phyloP scores from a whole-genome alignment of 805 yeast genomes.

The Starmerella tilneyi region DNA sequence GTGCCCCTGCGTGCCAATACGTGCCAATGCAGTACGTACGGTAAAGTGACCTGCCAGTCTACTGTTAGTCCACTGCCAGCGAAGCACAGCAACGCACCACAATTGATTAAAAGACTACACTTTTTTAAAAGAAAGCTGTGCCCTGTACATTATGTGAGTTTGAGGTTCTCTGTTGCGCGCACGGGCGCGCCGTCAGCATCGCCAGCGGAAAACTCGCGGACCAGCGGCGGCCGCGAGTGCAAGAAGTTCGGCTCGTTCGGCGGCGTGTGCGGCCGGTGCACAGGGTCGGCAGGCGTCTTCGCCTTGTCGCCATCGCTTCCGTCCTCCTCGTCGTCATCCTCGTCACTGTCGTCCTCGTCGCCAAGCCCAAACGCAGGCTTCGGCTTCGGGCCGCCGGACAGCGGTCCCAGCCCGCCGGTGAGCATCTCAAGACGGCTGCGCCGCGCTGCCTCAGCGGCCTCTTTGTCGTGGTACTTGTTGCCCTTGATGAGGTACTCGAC shows the following conservation, averaged over 20 bases:
- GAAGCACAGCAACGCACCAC: too few species aligned
- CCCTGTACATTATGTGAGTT: neutral
- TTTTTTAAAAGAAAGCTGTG: neutral
- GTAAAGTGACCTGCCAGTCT: too few species aligned
- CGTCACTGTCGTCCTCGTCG: slow-evolving; percentile 16
- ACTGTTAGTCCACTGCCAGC: too few species aligned
- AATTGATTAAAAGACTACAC: neutral
- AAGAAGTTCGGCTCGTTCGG: slow-evolving; percentile 17
- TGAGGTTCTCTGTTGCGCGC: neutral
- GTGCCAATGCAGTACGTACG: too few species aligned
- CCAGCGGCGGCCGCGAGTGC: slow-evolving; percentile 18
- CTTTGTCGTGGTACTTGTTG: slow-evolving; percentile 26
- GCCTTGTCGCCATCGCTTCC: neutral
- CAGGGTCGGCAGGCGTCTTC: slow-evolving; percentile 1
- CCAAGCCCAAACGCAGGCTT: slow-evolving; percentile 18
- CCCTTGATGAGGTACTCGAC: slow-evolving; percentile 28
- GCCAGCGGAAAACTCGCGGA: slow-evolving; percentile 21
- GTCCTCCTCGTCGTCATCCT: slow-evolving; percentile 13
- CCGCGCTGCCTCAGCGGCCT: slow-evolving; percentile 22
- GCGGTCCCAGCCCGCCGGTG: slow-evolving; percentile 25
- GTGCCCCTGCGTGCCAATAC: too few species aligned
- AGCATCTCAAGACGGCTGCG: slow-evolving; percentile 21
- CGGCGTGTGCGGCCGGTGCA: slow-evolving; percentile 20
- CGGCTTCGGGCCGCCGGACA: slow-evolving; percentile 15
- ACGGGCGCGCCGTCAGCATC: slow-evolving; percentile 7